Base-by-base conservation (phyloP, 202 grass and related monocot species). In the Dendrocalamus latiflorus region DNA sequence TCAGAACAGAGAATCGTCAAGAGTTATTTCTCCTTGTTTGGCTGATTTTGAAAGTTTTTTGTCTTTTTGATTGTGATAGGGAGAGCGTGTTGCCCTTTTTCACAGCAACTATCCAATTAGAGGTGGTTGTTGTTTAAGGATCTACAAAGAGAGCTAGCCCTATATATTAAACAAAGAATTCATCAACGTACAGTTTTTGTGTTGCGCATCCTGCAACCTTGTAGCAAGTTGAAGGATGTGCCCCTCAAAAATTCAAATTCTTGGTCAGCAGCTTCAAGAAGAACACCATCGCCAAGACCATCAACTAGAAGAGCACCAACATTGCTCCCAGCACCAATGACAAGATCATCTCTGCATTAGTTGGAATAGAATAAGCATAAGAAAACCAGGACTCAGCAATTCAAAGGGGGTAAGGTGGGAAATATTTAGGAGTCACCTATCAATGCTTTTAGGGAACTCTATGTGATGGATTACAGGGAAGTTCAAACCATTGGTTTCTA, bases 221-320 rank as follows among this genome's bases (percentile, higher is more conserved):
- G n/a, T n/a, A n/a, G n/a, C n/a, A n/a, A 85, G 72, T 99, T 99
- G 89, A 99, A 99, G 75, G 96, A 99, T 68, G 91, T 97, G 80
- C 88, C 87, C 77, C 89, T 89, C 84, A 97, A 83, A 58, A 91
- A 97, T 62, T 97, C 94, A 51, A 93, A 86, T 47, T 97, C 89
- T 75, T 93, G 94, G 75, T 72, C 85, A 57, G 63, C 43, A 80
- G 91, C 91, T 73, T 97, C 94, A 18, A 99, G 91, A 78, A 99
- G 74, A 45, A 99, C 50, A 73, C 96, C 96, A 73, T 99, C 96
- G 60, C 96, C 96, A 83, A 99, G 96, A 65, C 96, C 96, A 85
- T 99, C 96, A 39, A 99, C 96, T 80, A 99, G 81, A 86, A 95
- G 96, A 77, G 91, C 93, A 84, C 96, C 96, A 72, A 83, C 78